A percentile compares a stretch with the other conserved stretches of the same genome.
Conservation (phyloP, 257 asterid species). For the Coffea canephora region DNA sequence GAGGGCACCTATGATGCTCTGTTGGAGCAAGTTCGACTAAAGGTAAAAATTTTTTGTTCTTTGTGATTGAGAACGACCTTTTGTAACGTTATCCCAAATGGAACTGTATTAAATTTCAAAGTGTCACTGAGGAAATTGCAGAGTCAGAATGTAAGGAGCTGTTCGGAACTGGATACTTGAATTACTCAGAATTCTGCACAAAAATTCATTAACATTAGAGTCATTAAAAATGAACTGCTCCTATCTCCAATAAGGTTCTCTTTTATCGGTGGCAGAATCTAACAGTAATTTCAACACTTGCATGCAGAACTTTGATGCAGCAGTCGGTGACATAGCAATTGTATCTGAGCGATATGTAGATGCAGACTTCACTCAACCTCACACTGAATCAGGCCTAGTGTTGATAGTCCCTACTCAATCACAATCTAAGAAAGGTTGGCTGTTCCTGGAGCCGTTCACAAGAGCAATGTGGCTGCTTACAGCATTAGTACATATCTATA, state of each 20-base stretch:
- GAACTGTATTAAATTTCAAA: neutral
- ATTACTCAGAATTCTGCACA: neutral
- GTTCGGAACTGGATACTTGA: neutral
- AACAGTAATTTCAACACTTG: neutral
- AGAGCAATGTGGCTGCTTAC: conserved; percentile 38
- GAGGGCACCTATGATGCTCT: conserved; percentile 22
- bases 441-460: conserved; percentile 51
- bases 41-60: conserved; percentile 18
- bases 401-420: conserved; percentile 38
- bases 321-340: conserved; percentile 40
- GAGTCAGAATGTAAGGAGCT: neutral
- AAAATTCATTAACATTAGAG: neutral
- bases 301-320: conserved; percentile 41
- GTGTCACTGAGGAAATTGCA: neutral
- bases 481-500: conserved; percentile 18
- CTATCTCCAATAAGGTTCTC: neutral
- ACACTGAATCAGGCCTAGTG: conserved; percentile 38
- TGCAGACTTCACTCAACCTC: conserved; percentile 47
- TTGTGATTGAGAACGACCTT: neutral
- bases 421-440: conserved; percentile 27
- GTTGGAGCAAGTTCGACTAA: conserved; percentile 27
- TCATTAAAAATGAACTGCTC: neutral
- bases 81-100: neutral
- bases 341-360: conserved; percentile 21
- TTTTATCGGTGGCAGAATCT: neutral